phyloP scores from a whole-genome alignment of 805 yeast species.

The Candida wancherniae region DNA sequence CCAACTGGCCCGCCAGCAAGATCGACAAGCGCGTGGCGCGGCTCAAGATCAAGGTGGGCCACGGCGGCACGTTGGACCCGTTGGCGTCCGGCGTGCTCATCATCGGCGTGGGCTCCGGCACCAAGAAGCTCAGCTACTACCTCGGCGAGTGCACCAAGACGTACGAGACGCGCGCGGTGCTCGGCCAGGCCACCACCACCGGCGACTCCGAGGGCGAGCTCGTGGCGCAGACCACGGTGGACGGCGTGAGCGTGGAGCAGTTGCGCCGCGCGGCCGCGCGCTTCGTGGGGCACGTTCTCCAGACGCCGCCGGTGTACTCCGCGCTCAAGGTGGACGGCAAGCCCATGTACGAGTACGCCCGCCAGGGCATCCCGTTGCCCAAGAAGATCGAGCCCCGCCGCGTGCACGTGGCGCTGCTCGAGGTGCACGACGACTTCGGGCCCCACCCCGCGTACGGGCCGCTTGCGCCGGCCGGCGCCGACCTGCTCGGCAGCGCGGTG shows the following conservation, averaged over 20 bases:
- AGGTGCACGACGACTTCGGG: conserved; percentile 50
- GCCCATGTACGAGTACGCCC: conserved; percentile 90
- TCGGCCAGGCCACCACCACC: conserved; percentile 89
- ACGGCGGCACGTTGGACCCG: conserved; percentile 97
- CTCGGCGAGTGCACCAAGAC: conserved; percentile 71
- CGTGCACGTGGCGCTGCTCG: conserved; percentile 54
- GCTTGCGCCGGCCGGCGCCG: conserved; percentile 47
- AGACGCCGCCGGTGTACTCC: conserved; percentile 92
- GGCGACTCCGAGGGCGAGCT: conserved; percentile 91
- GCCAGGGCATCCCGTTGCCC: conserved; percentile 83
- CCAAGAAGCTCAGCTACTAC: conserved; percentile 71
- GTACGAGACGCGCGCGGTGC: conserved; percentile 77
- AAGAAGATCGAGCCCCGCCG: conserved; percentile 71
- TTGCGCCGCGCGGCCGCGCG: conserved; percentile 49
- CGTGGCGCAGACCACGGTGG: conserved; percentile 50
- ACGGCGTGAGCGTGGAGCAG: conserved; percentile 52
- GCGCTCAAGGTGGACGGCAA: conserved; percentile 94
- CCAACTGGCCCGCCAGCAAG: conserved; percentile 40
- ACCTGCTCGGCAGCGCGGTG: conserved; percentile 40
- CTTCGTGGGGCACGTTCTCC: conserved; percentile 77
- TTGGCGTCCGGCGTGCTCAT: conserved; percentile 92
- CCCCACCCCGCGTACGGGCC: conserved; percentile 51
- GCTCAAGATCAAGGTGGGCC: conserved; percentile 84
- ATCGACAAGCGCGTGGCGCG: conserved; percentile 48
- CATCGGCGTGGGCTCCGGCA: conserved; percentile 89